Evolutionary conservation across 345 rosid species (phyloP).

Genomic region (Rubroshorea leprosula): DNA sequence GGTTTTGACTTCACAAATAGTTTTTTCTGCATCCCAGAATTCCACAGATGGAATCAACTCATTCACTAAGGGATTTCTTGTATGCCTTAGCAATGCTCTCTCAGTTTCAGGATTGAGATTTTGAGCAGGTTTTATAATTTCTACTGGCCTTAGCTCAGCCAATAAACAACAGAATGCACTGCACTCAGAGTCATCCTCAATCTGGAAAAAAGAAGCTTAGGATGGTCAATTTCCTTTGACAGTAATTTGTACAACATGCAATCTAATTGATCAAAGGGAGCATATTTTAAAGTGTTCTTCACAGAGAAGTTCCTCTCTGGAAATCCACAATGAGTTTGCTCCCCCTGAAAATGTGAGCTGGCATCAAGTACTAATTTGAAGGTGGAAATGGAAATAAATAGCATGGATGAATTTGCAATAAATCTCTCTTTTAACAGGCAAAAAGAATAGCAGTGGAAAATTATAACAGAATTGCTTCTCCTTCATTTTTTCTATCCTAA

Average conservation of each 20-base stretch:
- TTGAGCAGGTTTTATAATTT: conserved; percentile 80
- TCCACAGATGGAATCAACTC: conserved; percentile 68
- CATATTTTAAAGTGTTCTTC: background rate
- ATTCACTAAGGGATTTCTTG: conserved; percentile 82
- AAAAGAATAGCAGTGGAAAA: background rate
- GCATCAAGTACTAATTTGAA: conserved; percentile 13
- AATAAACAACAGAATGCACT: conserved; percentile 66
- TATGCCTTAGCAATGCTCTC: conserved; percentile 64
- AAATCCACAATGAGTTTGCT: conserved; percentile 99
- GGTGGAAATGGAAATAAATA: background rate
- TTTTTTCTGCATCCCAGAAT: conserved; percentile 90
- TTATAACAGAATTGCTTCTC: conserved; percentile 2
- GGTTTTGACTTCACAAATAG: conserved; percentile 49
- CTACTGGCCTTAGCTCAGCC: conserved; percentile 89
- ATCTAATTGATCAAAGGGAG: background rate
- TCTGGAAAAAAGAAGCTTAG: conserved; percentile 36
- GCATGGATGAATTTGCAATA: background rate
- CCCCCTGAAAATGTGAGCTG: conserved; percentile 52
- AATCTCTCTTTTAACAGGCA: background rate
- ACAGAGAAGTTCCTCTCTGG: conserved; percentile 13
- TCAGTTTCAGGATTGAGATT: conserved; percentile 69
- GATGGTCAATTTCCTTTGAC: background rate
- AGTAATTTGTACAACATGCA: background rate
- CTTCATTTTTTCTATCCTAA: background rate
- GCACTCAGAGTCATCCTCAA: conserved; percentile 79